Conservation (phyloP, 2,329 filamentous ascomycete species). For the Talaromyces albobiverticillius region DNA sequence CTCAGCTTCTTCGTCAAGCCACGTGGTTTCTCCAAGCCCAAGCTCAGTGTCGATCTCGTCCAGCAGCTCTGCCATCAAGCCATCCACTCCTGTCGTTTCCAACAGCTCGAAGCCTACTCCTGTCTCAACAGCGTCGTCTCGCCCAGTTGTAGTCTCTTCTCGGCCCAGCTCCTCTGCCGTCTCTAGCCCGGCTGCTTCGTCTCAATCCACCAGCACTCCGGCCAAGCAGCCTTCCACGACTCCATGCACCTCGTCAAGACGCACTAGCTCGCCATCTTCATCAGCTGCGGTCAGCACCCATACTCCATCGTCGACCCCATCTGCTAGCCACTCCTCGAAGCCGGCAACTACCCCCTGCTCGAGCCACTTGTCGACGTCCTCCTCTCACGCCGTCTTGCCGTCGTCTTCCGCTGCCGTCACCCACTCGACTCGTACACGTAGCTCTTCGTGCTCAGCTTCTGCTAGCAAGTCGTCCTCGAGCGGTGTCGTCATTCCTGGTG, state of each 20-base stretch:
- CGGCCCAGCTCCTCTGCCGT: not conserved
- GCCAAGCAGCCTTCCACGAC: not conserved
- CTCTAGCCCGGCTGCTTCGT: conserved; percentile 4
- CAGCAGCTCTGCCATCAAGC: not conserved
- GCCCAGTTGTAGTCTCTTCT: not conserved
- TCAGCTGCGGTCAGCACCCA: not conserved
- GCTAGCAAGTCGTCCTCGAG: not conserved
- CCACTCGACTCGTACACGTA: not conserved
- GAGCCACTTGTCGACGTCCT: conserved; percentile 1
- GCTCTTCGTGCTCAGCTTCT: not conserved
- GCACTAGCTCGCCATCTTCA: not conserved
- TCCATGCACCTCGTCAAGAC: not conserved
- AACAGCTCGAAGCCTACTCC: not conserved
- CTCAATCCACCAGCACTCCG: not conserved
- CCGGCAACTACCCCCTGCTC: not conserved
- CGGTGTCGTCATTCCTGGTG: conserved; percentile 2
- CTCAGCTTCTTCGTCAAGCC: not conserved
- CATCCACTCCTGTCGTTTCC: conserved; percentile 2
- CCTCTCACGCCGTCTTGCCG: not conserved
- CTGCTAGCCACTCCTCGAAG: not conserved
- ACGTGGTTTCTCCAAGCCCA: not conserved
- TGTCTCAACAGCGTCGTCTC: not conserved
- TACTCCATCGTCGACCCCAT: not conserved
- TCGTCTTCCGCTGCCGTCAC: not conserved
- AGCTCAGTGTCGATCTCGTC: not conserved